Percentiles rank a stretch among this genome's conserved stretches.
Evolutionary conservation across 2,329 filamentous ascomycete species (phyloP).

Genomic region (Phialocephala sp.): DNA sequence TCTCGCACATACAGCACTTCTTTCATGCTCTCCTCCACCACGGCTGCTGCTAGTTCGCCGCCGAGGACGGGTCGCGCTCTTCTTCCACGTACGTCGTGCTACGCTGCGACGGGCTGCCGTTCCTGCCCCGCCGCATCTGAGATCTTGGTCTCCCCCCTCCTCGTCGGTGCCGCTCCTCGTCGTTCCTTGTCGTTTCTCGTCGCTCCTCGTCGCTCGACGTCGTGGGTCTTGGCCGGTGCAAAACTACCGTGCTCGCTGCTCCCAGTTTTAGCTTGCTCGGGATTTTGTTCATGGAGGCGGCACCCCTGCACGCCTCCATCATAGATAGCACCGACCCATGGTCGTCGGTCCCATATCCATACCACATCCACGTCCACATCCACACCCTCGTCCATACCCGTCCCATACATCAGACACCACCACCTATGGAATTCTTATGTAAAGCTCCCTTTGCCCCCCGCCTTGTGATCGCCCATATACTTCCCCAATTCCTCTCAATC

Average conservation of each 20-base stretch:
- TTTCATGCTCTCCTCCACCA: no score
- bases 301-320: conserved; percentile 6
- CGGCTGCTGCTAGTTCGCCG: not conserved
- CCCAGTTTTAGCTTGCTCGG: not conserved
- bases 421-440: conserved; percentile 31
- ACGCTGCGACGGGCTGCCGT: not conserved
- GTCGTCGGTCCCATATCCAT: not conserved
- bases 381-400: not conserved
- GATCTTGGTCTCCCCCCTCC: conserved; percentile 9
- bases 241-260: conserved; percentile 4
- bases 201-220: not conserved
- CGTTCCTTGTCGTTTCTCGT: no score
- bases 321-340: conserved; percentile 4
- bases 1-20: no score
- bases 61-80: not conserved
- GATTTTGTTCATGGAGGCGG: not conserved
- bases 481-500: conserved; percentile 31
- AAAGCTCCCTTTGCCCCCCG: conserved; percentile 27
- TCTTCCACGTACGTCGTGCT: not conserved
- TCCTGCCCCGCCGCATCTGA: not conserved
- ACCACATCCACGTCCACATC: conserved; percentile 1
- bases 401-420: not conserved
- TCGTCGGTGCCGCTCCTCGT: no score
- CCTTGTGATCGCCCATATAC: conserved; percentile 36
- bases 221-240: conserved; percentile 1